Evolutionary conservation across 1,139 yeast species (phyloP).

Genomic region (Candida tropicalis): DNA sequence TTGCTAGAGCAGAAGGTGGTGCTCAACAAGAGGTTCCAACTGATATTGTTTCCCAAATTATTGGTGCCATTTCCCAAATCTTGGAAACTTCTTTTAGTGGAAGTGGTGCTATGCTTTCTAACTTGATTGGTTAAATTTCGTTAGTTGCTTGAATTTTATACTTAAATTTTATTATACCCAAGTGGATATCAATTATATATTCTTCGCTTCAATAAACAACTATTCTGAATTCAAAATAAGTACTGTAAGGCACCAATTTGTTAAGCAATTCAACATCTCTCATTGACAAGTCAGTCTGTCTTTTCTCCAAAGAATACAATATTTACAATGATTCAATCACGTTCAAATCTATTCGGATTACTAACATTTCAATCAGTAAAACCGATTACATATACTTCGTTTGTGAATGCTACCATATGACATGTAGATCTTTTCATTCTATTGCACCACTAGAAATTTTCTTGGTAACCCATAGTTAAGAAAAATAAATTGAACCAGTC

Average conservation of each 20-base stretch:
- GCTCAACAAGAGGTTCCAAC: background rate
- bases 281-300: too few species aligned
- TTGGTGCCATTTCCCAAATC: background rate
- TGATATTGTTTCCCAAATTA: background rate
- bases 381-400: too few species aligned
- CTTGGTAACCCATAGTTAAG: background rate
- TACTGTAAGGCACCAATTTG: too few species aligned
- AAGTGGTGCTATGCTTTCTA: background rate
- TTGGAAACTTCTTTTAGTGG: background rate
- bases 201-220: background rate
- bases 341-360: too few species aligned
- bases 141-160: too few species aligned
- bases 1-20: background rate
- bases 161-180: too few species aligned
- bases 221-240: too few species aligned
- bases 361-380: too few species aligned
- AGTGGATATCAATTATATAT: too few species aligned
- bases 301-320: too few species aligned
- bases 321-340: too few species aligned
- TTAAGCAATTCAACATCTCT: too few species aligned
- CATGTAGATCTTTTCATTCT: background rate
- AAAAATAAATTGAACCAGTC: background rate
- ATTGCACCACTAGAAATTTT: background rate
- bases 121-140: slow-evolving; percentile 3
- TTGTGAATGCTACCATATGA: background rate